These are phyloP conservation scores for Phaeotremella skinneri DNA, from an alignment of 768 basidiomycete genomes.

Conservation along the genomic window DNA sequence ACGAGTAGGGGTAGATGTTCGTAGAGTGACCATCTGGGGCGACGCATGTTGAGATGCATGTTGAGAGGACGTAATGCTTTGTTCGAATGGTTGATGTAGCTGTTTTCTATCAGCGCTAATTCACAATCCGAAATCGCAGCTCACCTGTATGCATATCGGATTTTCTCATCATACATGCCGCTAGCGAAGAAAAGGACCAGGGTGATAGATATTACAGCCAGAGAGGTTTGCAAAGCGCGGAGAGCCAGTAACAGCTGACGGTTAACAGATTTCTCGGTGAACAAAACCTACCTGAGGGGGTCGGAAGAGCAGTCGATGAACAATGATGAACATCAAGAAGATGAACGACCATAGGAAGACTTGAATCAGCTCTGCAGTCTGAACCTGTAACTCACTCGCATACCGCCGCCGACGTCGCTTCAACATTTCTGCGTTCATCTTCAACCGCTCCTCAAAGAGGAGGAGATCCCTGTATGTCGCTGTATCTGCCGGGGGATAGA, in stretches of 20 bases:
- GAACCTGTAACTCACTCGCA: slow-evolving; percentile 32
- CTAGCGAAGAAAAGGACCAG: slow-evolving; percentile 92
- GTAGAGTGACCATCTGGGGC: slow-evolving; percentile 53
- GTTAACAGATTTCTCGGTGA: neutral
- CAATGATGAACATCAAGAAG: slow-evolving; percentile 64
- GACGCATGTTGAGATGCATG: slow-evolving; percentile 93
- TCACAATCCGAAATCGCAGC: slow-evolving; percentile 40
- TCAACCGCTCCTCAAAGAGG: slow-evolving; percentile 92
- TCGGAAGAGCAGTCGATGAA: slow-evolving; percentile 71
- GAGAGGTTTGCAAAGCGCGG: slow-evolving; percentile 60
- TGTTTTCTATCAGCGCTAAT: slow-evolving; percentile 49
- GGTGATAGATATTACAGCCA: slow-evolving; percentile 86
- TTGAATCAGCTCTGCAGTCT: neutral
- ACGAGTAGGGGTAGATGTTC: slow-evolving; percentile 18
- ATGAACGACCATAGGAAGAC: slow-evolving; percentile 42
- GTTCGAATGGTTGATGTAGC: slow-evolving; percentile 96
- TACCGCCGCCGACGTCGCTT: slow-evolving; percentile 70
- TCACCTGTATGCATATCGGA: slow-evolving; percentile 91
- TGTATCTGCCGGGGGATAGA: slow-evolving; percentile 67
- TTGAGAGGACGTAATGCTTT: slow-evolving; percentile 86
- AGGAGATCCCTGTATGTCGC: slow-evolving; percentile 83
- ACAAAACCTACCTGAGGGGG: slow-evolving; percentile 11
- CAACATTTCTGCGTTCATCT: slow-evolving; percentile 80
- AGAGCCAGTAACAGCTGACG: slow-evolving; percentile 60
- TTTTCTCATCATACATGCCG: slow-evolving; percentile 94